These are phyloP conservation scores for Spiraea crenata DNA, from an alignment of 331 rosid genomes.

Conservation along the genomic window DNA sequence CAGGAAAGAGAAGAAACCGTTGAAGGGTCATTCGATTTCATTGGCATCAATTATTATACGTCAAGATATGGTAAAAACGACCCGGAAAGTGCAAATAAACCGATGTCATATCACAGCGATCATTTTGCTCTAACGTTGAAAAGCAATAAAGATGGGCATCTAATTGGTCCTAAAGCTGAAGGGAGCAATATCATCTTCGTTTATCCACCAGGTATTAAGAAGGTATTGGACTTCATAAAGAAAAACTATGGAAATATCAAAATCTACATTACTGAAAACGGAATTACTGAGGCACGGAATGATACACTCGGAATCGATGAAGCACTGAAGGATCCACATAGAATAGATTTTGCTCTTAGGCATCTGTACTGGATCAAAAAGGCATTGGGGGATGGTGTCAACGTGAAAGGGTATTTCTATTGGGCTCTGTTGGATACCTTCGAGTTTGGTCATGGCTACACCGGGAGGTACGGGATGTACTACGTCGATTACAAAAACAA, in stretches of 20 bases:
- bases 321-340: background rate
- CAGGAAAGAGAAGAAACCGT: conserved; percentile 2
- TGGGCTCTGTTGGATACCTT: conserved; percentile 17
- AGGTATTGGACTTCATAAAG: conserved; percentile 15
- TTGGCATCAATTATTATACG: conserved; percentile 27
- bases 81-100: conserved; percentile 1
- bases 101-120: conserved; percentile 23
- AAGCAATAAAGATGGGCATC: background rate
- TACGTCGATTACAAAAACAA: conserved; percentile 17
- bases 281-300: background rate
- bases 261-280: conserved; percentile 22
- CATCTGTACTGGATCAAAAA: conserved; percentile 2
- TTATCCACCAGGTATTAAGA: conserved; percentile 11
- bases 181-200: background rate
- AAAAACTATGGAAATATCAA: background rate
- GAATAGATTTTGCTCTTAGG: background rate
- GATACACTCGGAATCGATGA: background rate
- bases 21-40: conserved; percentile 23
- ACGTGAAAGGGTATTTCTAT: background rate
- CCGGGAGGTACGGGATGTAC: conserved; percentile 1
- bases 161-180: conserved; percentile 13
- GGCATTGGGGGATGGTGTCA: background rate
- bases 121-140: background rate
- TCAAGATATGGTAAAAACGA: conserved; percentile 18
- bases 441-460: background rate